Evolutionary conservation across 768 basidiomycete genomes (phyloP), one percentile per base, ranked within the genome.

Genomic region (Calocera cornea): DNA sequence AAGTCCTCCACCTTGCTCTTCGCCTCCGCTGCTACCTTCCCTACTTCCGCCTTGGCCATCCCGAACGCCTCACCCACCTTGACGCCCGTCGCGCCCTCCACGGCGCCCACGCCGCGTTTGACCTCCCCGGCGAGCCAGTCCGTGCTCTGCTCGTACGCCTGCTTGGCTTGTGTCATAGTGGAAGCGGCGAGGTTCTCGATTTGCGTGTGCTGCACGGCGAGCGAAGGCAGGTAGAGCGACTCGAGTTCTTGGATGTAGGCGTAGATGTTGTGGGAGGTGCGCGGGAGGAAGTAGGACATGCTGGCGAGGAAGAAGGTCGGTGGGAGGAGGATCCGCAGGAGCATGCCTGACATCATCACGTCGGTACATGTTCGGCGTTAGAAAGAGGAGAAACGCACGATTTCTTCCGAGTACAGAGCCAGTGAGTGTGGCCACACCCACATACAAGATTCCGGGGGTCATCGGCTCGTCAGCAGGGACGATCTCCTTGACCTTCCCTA

Each of bases 381-480:
- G 38, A 47, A 14, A 24, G 27, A 29, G 5, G 49, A n/a, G 33
- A 1, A 3, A 70, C 76, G 65, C 65, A 70, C 94, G 86, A 71
- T 88, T 89, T 47, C 94, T 87, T 0, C 89, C 85, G 67, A 97
- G 72, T 72, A 98, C 87, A 67, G 93, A 93, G 1, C 90, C 92
- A 2, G 90, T 88, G 63, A 98, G 85, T 16, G 92, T 86, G 1
- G 92, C 86, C 64, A 98, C 83, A 64, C 92, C 91, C 54, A 91
- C 88, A 79, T 95, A 97, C 66, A 97, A 86, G 2, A 89, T 73
- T n/a, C 90, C 92, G 0, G 95, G 95, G 11, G 87, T 92, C 33
- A 97, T 83, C 0, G 87, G 80, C 77, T 97, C 95, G 65, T 88
- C 81, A 0, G 86, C 83, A 0, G 91, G 87, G 16, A 92, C 78